Evolutionary conservation across 225 moss, liverwort and hornwort genomes (phyloP), one percentile per base, ranked within the genome.

Genomic region (Polytrichum commune): DNA sequence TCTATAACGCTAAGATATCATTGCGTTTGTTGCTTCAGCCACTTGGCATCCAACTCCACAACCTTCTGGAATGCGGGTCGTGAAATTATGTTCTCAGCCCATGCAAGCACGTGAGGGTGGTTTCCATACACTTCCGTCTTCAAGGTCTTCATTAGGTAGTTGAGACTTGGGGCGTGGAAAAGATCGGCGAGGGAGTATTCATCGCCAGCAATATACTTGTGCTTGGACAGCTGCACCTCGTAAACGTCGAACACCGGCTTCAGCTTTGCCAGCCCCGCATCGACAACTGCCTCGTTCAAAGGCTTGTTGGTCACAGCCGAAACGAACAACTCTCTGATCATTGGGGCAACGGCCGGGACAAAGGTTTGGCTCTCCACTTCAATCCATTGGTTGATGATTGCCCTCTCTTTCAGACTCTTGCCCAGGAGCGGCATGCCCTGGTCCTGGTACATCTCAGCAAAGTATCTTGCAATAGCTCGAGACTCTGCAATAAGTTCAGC

Each of bases 341-440:
- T 54, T 4, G 70, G 82, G 0, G 64, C 81, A n/a, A 82, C 66
- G 3, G 84, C 69, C 0, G 88, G 82, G 60, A 80, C 80, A 69
- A 90, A 85, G 62, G 80, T 92, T 8, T 92, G 84, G 62, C 75
- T 79, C 78, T 95, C 95, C 0, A 83, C 78, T 54, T 95, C 91
- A 65, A 84, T 64, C 95, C 95, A 95, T 70, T 93, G 91, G 63
- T 92, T 88, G 64, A 95, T 89, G 73, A 80, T 25, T 19, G 84
- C 86, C 63, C 68, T 86, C 38, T 93, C 91, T 22, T 77, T 79
- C 33, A 84, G 73, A 19, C 86, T 81, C 67, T 88, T 83, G 18
- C 95, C 95, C 53, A 89, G 83, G 8, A 95, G 75, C 26, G 89
- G 65, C 1, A 81, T 76, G 3, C 83, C 90, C 29, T 83, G 87